Evolutionary conservation across 2,329 filamentous ascomycete genomes (phyloP), one percentile per base, ranked within the genome.

Genomic region (Zelopaecilomyces penicillatus): DNA sequence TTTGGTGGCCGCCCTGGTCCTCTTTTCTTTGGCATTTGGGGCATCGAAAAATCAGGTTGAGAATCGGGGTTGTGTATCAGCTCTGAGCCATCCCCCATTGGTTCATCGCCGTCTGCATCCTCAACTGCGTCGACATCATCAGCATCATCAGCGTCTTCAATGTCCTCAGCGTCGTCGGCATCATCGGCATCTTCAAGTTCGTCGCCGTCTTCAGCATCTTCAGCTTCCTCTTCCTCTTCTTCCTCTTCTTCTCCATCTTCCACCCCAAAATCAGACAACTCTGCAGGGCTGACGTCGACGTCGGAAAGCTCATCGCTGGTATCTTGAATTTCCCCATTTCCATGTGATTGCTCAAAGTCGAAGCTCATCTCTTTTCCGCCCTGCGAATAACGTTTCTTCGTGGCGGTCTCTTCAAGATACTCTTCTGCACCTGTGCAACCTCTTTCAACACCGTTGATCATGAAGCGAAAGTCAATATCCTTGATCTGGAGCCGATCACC

Each of bases 1-100:
- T 90, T 90, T 0, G 86, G 86, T 19, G 86, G 86, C 43, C 86
- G 71, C n/a, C 86, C 86, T 7, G 86, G 86, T 10, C 86, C 86
- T 53, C 85, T 80, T 50, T 84, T 82, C 64, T 79, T 84, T 29
- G 78, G 75, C 30, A 78, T 65, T 45, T 69, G 63, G 19, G 65
- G 61, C 47, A 69, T 55, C 26, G 65, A 52, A 5, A 63, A 63
- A 6, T 68, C 64, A 5, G 62, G 50, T n/a, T 60, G 57, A 11
- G 56, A 47, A 30, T 57, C 47, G 9, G 57, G 46, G 44, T 64
- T 63, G 4, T 54, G 51, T 45, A 59, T 61, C 30, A 62, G 46
- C 32, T 55, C 54, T 6, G 52, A 45, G 27, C 56, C 59, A 26
- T 52, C 54, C 19, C 54, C 52, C 9, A 48, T 50, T 7, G 53